phyloP scores from a whole-genome alignment of 441 rosid genomes.

The Adansonia rubrostipa region DNA sequence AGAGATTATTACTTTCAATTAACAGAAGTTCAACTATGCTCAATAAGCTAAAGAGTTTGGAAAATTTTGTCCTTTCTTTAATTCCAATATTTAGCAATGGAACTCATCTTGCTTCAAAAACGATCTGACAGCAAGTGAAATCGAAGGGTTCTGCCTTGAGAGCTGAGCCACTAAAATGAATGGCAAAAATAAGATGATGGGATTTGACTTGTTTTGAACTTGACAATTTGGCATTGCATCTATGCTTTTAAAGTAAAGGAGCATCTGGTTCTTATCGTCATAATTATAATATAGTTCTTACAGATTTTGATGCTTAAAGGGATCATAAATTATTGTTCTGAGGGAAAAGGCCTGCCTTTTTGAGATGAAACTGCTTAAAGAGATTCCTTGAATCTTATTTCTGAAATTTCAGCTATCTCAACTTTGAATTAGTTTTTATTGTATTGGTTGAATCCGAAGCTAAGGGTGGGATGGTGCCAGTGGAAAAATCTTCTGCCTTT shows the following conservation, averaged over 20 bases:
- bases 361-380: constrained; percentile 27
- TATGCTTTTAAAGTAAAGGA: constrained; percentile 28
- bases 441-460: constrained; percentile 13
- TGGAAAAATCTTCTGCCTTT: no score
- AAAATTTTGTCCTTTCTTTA: background rate
- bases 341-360: constrained; percentile 26
- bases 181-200: constrained; percentile 8
- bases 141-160: background rate
- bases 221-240: constrained; percentile 34
- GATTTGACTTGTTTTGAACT: constrained; percentile 37
- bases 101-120: background rate
- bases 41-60: background rate
- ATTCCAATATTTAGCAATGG: background rate
- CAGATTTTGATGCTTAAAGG: constrained; percentile 44
- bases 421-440: background rate
- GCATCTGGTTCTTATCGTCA: constrained; percentile 57
- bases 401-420: constrained; percentile 3
- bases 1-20: background rate
- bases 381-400: constrained; percentile 37
- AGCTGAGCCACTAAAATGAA: background rate
- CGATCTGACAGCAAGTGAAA: background rate
- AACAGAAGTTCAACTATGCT: background rate
- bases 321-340: constrained; percentile 42
- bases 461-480: no score
- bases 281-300: constrained; percentile 23